phyloP scores from a whole-genome alignment of 805 yeast species.

The Starmera quercuum region DNA sequence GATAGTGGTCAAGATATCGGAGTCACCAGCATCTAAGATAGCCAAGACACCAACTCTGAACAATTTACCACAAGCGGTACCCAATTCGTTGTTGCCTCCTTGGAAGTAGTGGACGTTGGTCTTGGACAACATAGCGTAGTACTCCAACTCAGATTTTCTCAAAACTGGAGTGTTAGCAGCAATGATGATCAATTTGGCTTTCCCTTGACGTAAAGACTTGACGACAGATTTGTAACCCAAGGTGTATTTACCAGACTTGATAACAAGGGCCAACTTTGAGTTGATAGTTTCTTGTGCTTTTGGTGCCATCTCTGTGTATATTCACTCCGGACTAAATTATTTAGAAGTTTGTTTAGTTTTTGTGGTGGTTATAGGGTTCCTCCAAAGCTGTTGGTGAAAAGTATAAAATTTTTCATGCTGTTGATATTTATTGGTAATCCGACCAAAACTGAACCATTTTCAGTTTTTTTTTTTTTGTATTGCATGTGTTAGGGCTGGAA shows the following conservation, averaged over 20 bases:
- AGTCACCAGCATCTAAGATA: conserved; percentile 98
- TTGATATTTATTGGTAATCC: no score
- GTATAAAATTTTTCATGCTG: no score
- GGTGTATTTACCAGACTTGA: conserved; percentile 99
- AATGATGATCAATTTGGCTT: conserved; percentile 95
- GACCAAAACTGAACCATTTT: no score
- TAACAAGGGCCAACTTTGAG: conserved; percentile 96
- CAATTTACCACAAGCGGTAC: conserved; percentile 99
- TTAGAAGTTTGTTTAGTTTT: background rate
- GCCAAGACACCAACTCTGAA: conserved; percentile 99
- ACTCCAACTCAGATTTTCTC: conserved; percentile 99
- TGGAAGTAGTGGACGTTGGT: conserved; percentile 96
- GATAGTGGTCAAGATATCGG: conserved; percentile 81
- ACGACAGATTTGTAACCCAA: conserved; percentile 98
- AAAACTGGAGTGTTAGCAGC: conserved; percentile 99
- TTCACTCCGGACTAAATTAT: conserved; percentile 86
- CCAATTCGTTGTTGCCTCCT: conserved; percentile 99
- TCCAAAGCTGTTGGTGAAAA: no score
- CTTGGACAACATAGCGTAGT: conserved; percentile 99
- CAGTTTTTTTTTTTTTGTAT: no score
- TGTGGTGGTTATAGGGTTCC: no score
- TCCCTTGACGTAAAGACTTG: conserved; percentile 97
- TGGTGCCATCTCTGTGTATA: conserved; percentile 99
- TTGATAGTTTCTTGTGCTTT: conserved; percentile 88
- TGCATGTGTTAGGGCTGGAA: no score